Evolutionary conservation across 257 asterid species (phyloP), one percentile per base, ranked within the genome.

Genomic region (Plectranthus barbatus): DNA sequence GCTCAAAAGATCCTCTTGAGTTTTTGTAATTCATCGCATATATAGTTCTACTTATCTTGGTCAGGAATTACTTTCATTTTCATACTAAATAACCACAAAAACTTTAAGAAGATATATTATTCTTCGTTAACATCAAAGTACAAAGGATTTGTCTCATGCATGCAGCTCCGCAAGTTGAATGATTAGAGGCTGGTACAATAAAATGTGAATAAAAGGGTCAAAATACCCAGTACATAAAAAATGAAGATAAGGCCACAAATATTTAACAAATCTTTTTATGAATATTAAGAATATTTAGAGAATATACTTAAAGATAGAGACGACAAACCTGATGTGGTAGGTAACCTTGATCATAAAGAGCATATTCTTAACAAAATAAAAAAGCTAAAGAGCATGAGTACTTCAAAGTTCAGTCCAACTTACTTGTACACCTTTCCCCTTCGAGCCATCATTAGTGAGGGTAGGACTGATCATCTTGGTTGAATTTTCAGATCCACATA

Each of bases 361-460:
- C 26, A 9, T 7, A 26, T 40, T 60, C 66, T 40, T 37, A 50
- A 48, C 24, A 34, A n/a, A n/a, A n/a, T n/a, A 24, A 1, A n/a
- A 50, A 36, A 17, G 29, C 31, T 1, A 33, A 4, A 18, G 9
- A 26, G 33, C 9, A 33, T 8, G 42, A 26, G 18, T 39, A 26
- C 42, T 40, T 19, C 15, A 18, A 50, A 57, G 1, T 18, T 61
- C 64, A 7, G 21, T 50, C 55, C 15, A 13, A 62, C 81, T 77
- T 68, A 80, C 79, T 14, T 34, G 65, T 60, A 63, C 34, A 45
- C 46, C 57, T 40, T 61, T 71, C 40, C 40, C 63, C 39, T 45
- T 68, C 36, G 65, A 59, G 37, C 57, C 64, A 47, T 55, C 65
- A 49, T 34, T 59, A 46, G 60, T 48, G 26, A 40, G 40, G 48